These are phyloP conservation scores for Chamaenerion angustifolium DNA, from an alignment of 345 rosid genomes.

Conservation along the genomic window DNA sequence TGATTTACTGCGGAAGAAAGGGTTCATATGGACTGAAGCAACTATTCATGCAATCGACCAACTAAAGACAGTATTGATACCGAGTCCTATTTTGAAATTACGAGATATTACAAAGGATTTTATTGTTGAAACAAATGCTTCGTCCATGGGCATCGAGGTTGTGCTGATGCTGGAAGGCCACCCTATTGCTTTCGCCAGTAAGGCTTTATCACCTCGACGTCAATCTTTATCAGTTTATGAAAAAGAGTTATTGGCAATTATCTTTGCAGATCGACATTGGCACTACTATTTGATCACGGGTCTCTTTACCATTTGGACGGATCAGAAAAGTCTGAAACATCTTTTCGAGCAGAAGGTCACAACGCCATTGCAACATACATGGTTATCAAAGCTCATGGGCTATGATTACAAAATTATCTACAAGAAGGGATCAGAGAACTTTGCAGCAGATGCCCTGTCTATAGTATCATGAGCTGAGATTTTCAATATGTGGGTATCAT, in stretches of 20 bases:
- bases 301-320: neutral
- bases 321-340: constrained; percentile 2
- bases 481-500: neutral
- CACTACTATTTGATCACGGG: neutral
- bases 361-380: neutral
- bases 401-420: neutral
- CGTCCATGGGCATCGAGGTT: neutral
- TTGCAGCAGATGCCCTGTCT: neutral
- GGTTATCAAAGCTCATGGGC: neutral
- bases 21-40: neutral
- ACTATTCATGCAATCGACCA: neutral
- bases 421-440: neutral
- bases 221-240: neutral
- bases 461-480: neutral
- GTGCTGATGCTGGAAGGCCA: neutral
- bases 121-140: constrained; percentile 2
- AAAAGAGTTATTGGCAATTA: neutral
- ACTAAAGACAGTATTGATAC: neutral
- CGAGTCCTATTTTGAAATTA: neutral
- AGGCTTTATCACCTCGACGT: neutral
- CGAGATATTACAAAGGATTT: neutral
- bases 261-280: neutral
- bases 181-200: neutral
- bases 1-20: neutral
- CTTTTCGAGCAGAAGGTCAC: neutral